phyloP scores from a whole-genome alignment of 1,284 basidiomycete species.

The Pseudozyma pruni region DNA sequence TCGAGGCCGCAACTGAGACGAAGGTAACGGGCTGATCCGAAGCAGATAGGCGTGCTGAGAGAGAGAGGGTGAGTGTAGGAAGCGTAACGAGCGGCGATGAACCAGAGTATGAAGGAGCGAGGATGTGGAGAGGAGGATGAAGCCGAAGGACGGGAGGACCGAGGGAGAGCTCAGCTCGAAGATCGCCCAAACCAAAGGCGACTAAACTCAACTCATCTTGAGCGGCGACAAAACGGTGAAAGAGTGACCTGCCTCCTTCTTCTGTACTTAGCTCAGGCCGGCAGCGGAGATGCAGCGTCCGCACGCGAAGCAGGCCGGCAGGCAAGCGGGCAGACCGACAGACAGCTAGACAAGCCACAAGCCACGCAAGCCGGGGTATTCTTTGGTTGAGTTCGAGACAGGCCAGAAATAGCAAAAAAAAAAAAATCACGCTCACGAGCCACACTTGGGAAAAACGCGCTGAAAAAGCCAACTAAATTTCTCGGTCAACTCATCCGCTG shows the following conservation, averaged over 20 bases:
- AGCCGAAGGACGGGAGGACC: background rate
- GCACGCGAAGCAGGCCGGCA: background rate
- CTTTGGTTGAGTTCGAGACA: background rate
- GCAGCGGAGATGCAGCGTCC: conserved; percentile 17
- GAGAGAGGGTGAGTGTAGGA: conserved; percentile 36
- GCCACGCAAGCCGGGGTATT: conserved; percentile 8
- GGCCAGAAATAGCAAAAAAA: no score
- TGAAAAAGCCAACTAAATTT: no score
- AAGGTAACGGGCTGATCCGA: no score
- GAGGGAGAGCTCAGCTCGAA: background rate
- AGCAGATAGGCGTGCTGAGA: background rate
- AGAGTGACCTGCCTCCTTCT: background rate
- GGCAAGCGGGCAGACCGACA: background rate
- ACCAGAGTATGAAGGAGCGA: conserved; percentile 3
- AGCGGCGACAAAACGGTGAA: conserved; percentile 4
- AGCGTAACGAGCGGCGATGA: conserved; percentile 16
- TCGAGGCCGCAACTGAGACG: no score
- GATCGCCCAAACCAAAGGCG: background rate
- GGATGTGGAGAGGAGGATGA: background rate
- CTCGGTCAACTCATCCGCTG: no score
- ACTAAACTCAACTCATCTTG: background rate
- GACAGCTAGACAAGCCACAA: no score
- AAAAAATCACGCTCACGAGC: no score
- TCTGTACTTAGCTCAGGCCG: background rate
- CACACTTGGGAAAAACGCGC: no score